Evolutionary conservation across 129 eudicot species (phyloP).

Genomic region (Rutidosis leptorrhynchoides): DNA sequence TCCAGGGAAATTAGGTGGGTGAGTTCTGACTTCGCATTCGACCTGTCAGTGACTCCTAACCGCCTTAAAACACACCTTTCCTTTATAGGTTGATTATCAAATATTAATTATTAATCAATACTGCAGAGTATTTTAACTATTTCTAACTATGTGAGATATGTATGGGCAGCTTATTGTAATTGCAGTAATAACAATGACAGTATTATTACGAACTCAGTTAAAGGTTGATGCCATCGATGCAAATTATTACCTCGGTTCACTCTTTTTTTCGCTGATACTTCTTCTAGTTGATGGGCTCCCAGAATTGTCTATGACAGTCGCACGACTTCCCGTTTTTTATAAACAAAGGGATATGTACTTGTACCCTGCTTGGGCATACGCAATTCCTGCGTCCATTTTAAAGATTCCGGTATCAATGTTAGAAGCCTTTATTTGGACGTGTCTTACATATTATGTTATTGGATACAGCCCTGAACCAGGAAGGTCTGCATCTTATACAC

Average conservation of each 20-base stretch:
- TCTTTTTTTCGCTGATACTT: slow-evolving; percentile 52
- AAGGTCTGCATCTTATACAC: slow-evolving; percentile 44
- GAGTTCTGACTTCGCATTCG: no score
- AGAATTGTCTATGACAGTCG: slow-evolving; percentile 60
- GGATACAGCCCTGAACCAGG: slow-evolving; percentile 77
- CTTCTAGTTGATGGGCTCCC: slow-evolving; percentile 71
- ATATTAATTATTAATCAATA: neutral
- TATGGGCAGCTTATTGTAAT: slow-evolving; percentile 54
- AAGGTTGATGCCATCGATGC: slow-evolving; percentile 49
- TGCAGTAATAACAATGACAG: slow-evolving; percentile 66
- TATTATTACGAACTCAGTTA: slow-evolving; percentile 60
- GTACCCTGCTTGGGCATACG: slow-evolving; percentile 94
- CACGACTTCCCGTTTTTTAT: slow-evolving; percentile 70
- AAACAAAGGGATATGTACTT: slow-evolving; percentile 79
- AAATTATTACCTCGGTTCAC: slow-evolving; percentile 65
- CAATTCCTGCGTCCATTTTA: slow-evolving; percentile 67
- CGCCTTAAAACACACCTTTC: no score
- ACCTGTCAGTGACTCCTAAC: no score
- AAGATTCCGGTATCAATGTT: slow-evolving; percentile 66
- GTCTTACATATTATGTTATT: slow-evolving; percentile 66
- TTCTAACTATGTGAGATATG: neutral
- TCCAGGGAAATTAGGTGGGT: no score
- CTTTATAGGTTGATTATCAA: neutral
- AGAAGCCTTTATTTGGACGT: slow-evolving; percentile 52
- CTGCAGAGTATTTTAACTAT: neutral